phyloP scores from a whole-genome alignment of 2,329 filamentous ascomycete genomes.

The Ophiostoma tasmaniense region DNA sequence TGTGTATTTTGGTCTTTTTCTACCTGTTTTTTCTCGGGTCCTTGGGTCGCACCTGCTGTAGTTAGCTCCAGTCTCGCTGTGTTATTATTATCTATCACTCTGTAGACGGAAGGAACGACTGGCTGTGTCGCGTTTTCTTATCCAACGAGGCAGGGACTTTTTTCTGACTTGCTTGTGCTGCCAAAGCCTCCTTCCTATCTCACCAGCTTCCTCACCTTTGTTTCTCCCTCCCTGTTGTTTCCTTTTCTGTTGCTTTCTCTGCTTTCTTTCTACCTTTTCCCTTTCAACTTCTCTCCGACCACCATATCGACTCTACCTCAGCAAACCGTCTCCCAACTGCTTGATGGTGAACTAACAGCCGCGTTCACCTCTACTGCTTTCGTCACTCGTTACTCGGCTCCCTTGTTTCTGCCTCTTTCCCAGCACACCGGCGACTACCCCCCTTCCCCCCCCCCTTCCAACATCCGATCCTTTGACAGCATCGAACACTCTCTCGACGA shows the following conservation, averaged over 20 bases:
- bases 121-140: slow-evolving; percentile 14
- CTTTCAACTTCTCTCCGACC: background rate
- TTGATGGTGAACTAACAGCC: background rate
- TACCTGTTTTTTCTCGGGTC: background rate
- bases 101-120: slow-evolving; percentile 11
- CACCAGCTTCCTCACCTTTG: background rate
- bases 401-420: background rate
- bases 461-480: background rate
- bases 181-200: slow-evolving; percentile 10
- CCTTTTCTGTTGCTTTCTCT: background rate
- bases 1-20: background rate
- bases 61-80: background rate
- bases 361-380: background rate
- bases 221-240: background rate
- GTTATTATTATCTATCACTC: slow-evolving; percentile 5
- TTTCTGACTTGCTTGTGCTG: background rate
- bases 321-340: background rate
- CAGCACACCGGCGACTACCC: background rate
- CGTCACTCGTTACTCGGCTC: background rate
- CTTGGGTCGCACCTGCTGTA: slow-evolving; percentile 5
- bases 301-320: background rate
- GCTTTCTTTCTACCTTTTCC: background rate
- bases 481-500: background rate
- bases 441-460: background rate
- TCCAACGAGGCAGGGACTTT: slow-evolving; percentile 4